Base-by-base conservation (phyloP, 257 asterid species). In the Nicotiana obtusifolia region DNA sequence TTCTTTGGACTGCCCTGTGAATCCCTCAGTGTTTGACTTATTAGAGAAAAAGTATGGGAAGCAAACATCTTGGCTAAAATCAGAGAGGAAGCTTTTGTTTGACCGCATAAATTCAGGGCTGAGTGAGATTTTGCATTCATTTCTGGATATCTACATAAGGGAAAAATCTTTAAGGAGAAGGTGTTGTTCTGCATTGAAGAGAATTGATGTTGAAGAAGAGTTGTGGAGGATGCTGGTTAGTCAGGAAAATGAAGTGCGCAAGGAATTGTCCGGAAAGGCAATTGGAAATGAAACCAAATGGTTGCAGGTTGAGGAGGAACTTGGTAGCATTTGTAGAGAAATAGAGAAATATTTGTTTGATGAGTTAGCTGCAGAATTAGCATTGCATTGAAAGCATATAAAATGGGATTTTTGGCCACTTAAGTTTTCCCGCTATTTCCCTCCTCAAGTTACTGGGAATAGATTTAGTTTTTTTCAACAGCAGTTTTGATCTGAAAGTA, bases 11-110 rank as follows among this genome's bases (percentile, higher is more conserved):
- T 85, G 61, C 79, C 93, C 94, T 3, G 78, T 92, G 84, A 85
- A 83, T 83, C 89, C 91, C 82, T 86, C 15, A 3, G 85, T 91
- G 68, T 93, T 90, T 73, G 91, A 88, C 81, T 67, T 80, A 49
- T 59, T 94, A 78, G 97, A 93, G 91, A 90, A 89, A 85, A 93
- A 90, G 81, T 93, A 91, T 30, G 89, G 93, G 59, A 91, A 87
- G 71, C 97, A 90, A 82, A 84, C 88, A 57, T 89, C 90, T 83
- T 94, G 97, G 95, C 79, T 44, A 16, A 90, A 85, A 82, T 85
- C 87, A 7, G 94, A 90, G 65, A 90, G 97, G 84, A 86, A 54
- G 83, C 94, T 90, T 83, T 84, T 90, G 65, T 94, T 94, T 81
- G 94, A 94, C 86, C 86, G 84, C 62, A 88, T 93, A 79, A 94